Base-by-base conservation (phyloP, 352 stramenopile species). In the Globisporangium emineosum region DNA sequence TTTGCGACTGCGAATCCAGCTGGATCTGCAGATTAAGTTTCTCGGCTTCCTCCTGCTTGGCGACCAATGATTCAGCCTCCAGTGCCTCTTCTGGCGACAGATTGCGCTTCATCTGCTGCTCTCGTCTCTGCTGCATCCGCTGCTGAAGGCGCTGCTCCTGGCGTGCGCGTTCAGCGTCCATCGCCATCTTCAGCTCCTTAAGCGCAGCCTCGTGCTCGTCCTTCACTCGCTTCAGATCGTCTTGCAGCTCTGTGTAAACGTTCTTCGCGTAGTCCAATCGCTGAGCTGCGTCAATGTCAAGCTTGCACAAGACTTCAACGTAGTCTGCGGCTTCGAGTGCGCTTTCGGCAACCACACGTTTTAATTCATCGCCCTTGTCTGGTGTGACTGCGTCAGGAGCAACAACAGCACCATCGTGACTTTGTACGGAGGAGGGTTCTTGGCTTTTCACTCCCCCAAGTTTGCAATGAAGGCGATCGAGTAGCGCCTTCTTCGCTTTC, bases 31-130 rank as follows among this genome's bases (percentile, higher is more conserved):
- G 30, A 10, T 27, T 57, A 4, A 33, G 5, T 17, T 23, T 6
- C 4, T 57, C 51, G 8, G 51, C 42, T 21, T 43, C 51, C 9
- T 57, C 51, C 25, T 57, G 51, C 29, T 57, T 57, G 8, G 51
- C 29, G 17, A 57, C 12, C 29, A 40, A 21, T 13, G 17, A 17
- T n/a, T 57, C 51, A 19, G 51, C 29, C 17, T 42, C 25, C 8
- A 19, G 1, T 2, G 51, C 19, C 19, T 57, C 51, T 27, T 32
- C 19, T 27, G 29, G 29, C 13, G 29, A 42, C 29, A 57, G 29
- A 23, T 40, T 42, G 51, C 51, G 51, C 29, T 57, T 57, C 15
- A 57, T 6, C 29, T 57, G 51, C 51, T 57, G 29, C 29, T 57
- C 51, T 57, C 51, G 32, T 1, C 51, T 29, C 51, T 57, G 51